phyloP scores from a whole-genome alignment of 2,329 filamentous ascomycete species.

The Scedosporium aurantiacum region DNA sequence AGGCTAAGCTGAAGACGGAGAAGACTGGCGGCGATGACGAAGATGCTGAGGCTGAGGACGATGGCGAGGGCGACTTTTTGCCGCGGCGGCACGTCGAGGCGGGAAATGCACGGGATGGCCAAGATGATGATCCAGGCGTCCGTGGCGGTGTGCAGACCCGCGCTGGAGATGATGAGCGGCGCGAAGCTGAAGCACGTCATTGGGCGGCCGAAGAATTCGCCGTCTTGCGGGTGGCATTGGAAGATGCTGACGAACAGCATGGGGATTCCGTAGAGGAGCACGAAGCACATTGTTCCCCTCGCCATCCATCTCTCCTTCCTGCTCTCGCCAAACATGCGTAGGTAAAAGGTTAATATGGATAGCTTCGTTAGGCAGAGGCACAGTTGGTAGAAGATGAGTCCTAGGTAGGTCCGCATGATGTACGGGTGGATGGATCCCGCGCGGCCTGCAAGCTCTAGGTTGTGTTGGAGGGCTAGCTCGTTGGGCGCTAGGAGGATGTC shows the following conservation, averaged over 20 bases:
- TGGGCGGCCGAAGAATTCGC: slow-evolving; percentile 22
- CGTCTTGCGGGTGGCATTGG: slow-evolving; percentile 29
- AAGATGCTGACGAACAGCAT: slow-evolving; percentile 27
- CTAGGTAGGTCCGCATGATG: slow-evolving; percentile 20
- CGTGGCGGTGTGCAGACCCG: slow-evolving; percentile 33
- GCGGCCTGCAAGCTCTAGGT: neutral
- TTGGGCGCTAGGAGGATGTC: slow-evolving; percentile 11
- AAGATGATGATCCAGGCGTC: slow-evolving; percentile 33
- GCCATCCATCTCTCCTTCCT: slow-evolving; percentile 21
- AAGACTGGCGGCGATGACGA: slow-evolving; percentile 16
- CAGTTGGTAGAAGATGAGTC: slow-evolving; percentile 26
- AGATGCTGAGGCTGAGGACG: slow-evolving; percentile 33
- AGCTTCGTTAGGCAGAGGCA: slow-evolving; percentile 27
- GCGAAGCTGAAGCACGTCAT: slow-evolving; percentile 28
- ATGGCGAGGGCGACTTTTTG: slow-evolving; percentile 31
- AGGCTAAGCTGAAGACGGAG: slow-evolving; percentile 17
- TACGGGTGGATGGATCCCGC: slow-evolving; percentile 13
- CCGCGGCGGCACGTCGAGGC: slow-evolving; percentile 26
- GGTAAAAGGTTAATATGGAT: slow-evolving; percentile 26
- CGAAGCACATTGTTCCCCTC: slow-evolving; percentile 21
- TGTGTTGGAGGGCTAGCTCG: slow-evolving; percentile 6
- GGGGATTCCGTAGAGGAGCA: slow-evolving; percentile 22
- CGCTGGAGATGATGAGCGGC: slow-evolving; percentile 30
- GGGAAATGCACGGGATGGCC: slow-evolving; percentile 27
- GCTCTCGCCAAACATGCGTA: slow-evolving; percentile 24